These are phyloP conservation scores for Cardamine resedifolia DNA, from an alignment of 345 rosid genomes.

Conservation along the genomic window DNA sequence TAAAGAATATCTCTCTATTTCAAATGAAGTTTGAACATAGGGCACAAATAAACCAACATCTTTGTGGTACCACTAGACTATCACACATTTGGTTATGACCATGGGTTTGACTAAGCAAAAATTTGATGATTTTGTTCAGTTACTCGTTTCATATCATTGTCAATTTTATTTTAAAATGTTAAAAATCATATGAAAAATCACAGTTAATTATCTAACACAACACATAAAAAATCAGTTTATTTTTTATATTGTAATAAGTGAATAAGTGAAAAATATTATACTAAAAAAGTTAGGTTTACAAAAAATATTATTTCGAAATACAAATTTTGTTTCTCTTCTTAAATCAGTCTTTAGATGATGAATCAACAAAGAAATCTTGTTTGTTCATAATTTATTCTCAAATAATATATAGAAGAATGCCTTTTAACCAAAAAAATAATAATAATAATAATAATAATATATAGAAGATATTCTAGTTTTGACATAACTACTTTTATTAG, in stretches of 20 bases:
- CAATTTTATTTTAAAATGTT: too few relatives aligned
- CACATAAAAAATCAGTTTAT: not conserved
- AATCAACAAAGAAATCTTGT: too few relatives aligned
- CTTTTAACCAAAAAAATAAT: too few relatives aligned
- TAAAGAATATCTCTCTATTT: too few relatives aligned
- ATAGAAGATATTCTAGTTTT: not conserved
- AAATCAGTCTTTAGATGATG: not conserved
- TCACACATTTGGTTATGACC: too few relatives aligned
- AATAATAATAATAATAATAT: too few relatives aligned
- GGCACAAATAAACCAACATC: too few relatives aligned
- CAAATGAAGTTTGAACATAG: too few relatives aligned
- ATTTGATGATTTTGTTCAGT: not conserved
- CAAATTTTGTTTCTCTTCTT: not conserved
- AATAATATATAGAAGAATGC: too few relatives aligned
- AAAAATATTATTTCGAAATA: too few relatives aligned
- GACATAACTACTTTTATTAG: not conserved
- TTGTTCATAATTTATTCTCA: not conserved
- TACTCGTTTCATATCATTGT: not conserved
- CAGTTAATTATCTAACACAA: not conserved
- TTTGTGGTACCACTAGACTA: too few relatives aligned
- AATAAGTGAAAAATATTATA: not conserved
- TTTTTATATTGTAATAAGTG: not conserved
- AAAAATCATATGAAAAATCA: not conserved
- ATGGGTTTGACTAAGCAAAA: not conserved
- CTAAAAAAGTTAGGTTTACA: not conserved